These are phyloP conservation scores for Fusarium buharicum DNA, from an alignment of 2,329 filamentous ascomycete genomes.

Conservation along the genomic window DNA sequence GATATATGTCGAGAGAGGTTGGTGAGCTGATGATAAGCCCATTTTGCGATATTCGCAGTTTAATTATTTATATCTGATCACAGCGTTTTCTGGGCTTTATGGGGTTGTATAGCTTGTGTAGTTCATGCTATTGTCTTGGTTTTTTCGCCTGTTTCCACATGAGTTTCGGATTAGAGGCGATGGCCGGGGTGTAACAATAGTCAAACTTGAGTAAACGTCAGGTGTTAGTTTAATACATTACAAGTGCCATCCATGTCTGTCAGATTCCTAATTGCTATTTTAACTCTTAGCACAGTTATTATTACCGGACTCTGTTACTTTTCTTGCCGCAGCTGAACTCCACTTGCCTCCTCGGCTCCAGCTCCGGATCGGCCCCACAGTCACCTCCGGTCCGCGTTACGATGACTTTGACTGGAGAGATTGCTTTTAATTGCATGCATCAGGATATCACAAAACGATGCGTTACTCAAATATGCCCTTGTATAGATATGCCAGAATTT, in stretches of 20 bases:
- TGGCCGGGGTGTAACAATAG: constrained; percentile 26
- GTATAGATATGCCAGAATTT: too few species aligned
- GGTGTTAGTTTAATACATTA: background rate
- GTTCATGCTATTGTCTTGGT: constrained; percentile 1
- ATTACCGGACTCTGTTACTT: background rate
- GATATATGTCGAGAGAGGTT: background rate
- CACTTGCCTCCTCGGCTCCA: constrained; percentile 9
- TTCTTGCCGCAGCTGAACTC: constrained; percentile 7
- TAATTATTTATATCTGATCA: too few species aligned
- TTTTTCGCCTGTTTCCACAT: constrained; percentile 9
- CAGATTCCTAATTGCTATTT: background rate
- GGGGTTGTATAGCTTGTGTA: background rate
- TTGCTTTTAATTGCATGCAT: too few species aligned
- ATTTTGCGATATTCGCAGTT: background rate
- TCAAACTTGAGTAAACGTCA: constrained; percentile 21
- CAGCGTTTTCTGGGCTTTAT: too few species aligned
- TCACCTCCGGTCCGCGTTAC: background rate
- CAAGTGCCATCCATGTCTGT: background rate
- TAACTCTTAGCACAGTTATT: constrained; percentile 10
- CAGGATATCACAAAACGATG: too few species aligned
- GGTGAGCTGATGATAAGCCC: constrained; percentile 18
- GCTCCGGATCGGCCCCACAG: background rate
- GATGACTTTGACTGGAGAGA: too few species aligned
- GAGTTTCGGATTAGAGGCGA: constrained; percentile 20
- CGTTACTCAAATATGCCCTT: too few species aligned